phyloP scores from a whole-genome alignment of 192 early-diverging fungal genomes.

The Coemansia sp. region DNA sequence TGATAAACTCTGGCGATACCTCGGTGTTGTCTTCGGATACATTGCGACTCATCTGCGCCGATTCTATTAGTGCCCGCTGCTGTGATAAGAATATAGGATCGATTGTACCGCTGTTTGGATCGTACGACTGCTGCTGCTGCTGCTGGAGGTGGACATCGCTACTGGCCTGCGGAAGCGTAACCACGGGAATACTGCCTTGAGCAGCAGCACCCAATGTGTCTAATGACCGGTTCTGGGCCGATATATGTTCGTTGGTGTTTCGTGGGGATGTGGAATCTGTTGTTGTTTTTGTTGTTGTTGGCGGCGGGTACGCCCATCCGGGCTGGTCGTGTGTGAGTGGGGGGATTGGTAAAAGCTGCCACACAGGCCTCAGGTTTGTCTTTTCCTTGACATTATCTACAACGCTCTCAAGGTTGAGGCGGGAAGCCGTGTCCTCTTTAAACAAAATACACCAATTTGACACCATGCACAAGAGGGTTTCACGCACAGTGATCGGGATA shows the following conservation, averaged over 20 bases:
- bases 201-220: background rate
- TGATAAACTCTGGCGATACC: slow-evolving; percentile 34
- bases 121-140: slow-evolving; percentile 1
- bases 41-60: slow-evolving; percentile 2
- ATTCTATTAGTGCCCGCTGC: slow-evolving; percentile 31
- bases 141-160: background rate
- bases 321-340: slow-evolving; percentile 25
- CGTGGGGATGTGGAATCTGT: background rate
- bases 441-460: slow-evolving; percentile 51
- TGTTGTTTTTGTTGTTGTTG: background rate
- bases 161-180: background rate
- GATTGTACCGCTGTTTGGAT: background rate
- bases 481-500: slow-evolving; percentile 40
- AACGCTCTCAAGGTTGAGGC: slow-evolving; percentile 38
- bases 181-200: slow-evolving; percentile 20
- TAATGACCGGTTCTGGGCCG: background rate
- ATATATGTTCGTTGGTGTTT: background rate
- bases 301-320: slow-evolving; percentile 36
- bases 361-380: slow-evolving; percentile 23
- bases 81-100: slow-evolving; percentile 35
- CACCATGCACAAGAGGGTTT: slow-evolving; percentile 50
- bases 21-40: slow-evolving; percentile 6
- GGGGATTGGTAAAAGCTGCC: slow-evolving; percentile 30
- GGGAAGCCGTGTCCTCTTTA: slow-evolving; percentile 21
- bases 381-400: slow-evolving; percentile 36